Evolutionary conservation across 306 rosid genomes (phyloP), one percentile per base, ranked within the genome.

Genomic region (Medicago ruthenica): DNA sequence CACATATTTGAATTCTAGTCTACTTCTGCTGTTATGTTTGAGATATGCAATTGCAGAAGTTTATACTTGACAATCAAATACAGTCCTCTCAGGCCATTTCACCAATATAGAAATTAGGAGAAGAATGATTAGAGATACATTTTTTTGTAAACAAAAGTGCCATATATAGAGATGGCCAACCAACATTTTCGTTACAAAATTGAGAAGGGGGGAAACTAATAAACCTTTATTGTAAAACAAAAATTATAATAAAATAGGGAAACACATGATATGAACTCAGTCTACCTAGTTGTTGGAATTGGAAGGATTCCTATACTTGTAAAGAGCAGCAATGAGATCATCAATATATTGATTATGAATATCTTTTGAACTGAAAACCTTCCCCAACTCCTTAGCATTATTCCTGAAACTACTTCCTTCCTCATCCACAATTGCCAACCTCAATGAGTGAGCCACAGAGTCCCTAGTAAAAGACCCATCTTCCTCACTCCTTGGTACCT

Each of bases 401-500:
- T 72, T 21, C 54, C 76, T 40, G 0, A 37, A 72, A 22, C 1
- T 5, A 72, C 76, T 72, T 41, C 76, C 76, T 31, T 40, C 76
- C 7, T 72, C 76, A 57, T 72, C 57, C 41, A 72, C 67, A 21
- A 72, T 57, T 21, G 76, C 76, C 0, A 72, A 41, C 76, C 7
- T 72, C 76, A 72, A 57, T 21, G 76, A 8, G 1, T 72, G 13
- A 2, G 76, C 67, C n/a, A 72, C 67, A 9, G 76, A 72, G 0
- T 72, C 67, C 67, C 67, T 57, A 40, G 55, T 57, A 40, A 72
- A 57, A 0, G 76, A 72, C 1, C 76, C 76, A 72, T 72, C 76
- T 72, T 72, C 9, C 10, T 72, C 67, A 9, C 36, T 72, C 41
- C 76, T 70, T 48, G 83, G 77, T 0, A 83, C 82, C 40, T 83